phyloP scores from a whole-genome alignment of 2,329 filamentous ascomycete species.

The Colletotrichum musae region DNA sequence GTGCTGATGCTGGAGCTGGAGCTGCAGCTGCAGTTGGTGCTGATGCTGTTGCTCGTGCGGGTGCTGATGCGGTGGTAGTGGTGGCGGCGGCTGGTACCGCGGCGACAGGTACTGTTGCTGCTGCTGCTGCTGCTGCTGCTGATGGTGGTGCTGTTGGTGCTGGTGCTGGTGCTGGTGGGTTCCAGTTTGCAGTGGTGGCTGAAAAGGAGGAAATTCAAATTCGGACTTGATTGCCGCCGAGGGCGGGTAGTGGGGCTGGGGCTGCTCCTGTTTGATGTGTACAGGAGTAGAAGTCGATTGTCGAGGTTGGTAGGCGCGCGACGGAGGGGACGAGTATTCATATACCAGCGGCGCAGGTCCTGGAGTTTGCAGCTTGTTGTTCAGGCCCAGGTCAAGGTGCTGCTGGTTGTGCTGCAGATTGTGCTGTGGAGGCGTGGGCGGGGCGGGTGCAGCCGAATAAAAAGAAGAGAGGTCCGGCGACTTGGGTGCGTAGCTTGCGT shows the following conservation, averaged over 20 bases:
- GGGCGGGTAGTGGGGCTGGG: slow-evolving; percentile 41
- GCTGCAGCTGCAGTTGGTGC: slow-evolving; percentile 36
- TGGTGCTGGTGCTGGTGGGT: slow-evolving; percentile 51
- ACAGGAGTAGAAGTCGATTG: slow-evolving; percentile 40
- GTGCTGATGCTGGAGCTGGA: slow-evolving; percentile 41
- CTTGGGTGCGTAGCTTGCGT: slow-evolving; percentile 68
- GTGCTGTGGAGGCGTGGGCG: slow-evolving; percentile 47
- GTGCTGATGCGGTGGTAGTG: slow-evolving; percentile 41
- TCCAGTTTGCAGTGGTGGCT: slow-evolving; percentile 40
- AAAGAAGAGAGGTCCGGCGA: slow-evolving; percentile 73
- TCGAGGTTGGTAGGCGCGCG: slow-evolving; percentile 38
- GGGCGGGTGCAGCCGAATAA: slow-evolving; percentile 55
- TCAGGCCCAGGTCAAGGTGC: slow-evolving; percentile 1
- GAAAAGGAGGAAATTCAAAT: slow-evolving; percentile 36
- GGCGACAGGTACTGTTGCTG: slow-evolving; percentile 43
- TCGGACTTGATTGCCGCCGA: slow-evolving; percentile 41
- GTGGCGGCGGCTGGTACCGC: slow-evolving; percentile 42
- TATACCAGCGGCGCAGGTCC: slow-evolving; percentile 43
- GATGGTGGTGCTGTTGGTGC: slow-evolving; percentile 37
- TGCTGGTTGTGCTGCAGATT: slow-evolving; percentile 46
- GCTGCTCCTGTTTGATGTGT: slow-evolving; percentile 41
- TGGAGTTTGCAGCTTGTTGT: slow-evolving; percentile 40
- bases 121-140: slow-evolving; percentile 38
- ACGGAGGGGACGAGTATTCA: slow-evolving; percentile 40
- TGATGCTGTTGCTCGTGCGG: slow-evolving; percentile 43